Conservation (phyloP, 768 basidiomycete genomes). For the Lactifluus hygrophoroides region DNA sequence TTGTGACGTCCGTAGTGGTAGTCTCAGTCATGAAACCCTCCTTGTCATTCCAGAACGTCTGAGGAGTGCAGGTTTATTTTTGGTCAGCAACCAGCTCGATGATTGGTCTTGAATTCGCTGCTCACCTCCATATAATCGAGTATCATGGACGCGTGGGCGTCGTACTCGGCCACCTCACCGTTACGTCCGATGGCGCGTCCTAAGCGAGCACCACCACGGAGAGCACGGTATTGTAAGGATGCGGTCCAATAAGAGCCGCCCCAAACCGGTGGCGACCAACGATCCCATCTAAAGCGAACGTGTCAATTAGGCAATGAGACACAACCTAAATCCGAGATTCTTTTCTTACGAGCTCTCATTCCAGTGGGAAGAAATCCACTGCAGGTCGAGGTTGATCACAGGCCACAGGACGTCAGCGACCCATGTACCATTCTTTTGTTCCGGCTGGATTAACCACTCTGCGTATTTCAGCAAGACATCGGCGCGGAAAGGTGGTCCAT, state of each 20-base stretch:
- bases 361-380: conserved; percentile 15
- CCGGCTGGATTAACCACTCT: conserved; percentile 11
- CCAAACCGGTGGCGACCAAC: conserved; percentile 17
- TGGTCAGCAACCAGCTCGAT: background rate
- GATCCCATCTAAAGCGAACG: conserved; percentile 2
- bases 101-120: too few relatives aligned
- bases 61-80: background rate
- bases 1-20: background rate
- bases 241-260: conserved; percentile 17
- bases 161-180: background rate
- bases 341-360: conserved; percentile 10
- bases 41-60: conserved; percentile 16
- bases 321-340: background rate
- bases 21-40: conserved; percentile 16
- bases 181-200: conserved; percentile 2
- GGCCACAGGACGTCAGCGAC: conserved; percentile 10
- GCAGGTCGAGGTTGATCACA: conserved; percentile 15
- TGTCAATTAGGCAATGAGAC: background rate
- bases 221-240: conserved; percentile 15
- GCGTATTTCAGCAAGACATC: conserved; percentile 8
- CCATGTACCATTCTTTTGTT: conserved; percentile 15
- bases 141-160: conserved; percentile 5
- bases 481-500: conserved; percentile 13
- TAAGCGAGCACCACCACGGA: conserved; percentile 17
- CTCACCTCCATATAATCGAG: conserved; percentile 16